Evolutionary conservation across 768 basidiomycete genomes (phyloP), one percentile per base, ranked within the genome.

Genomic region (Phanerochaete carnosa): DNA sequence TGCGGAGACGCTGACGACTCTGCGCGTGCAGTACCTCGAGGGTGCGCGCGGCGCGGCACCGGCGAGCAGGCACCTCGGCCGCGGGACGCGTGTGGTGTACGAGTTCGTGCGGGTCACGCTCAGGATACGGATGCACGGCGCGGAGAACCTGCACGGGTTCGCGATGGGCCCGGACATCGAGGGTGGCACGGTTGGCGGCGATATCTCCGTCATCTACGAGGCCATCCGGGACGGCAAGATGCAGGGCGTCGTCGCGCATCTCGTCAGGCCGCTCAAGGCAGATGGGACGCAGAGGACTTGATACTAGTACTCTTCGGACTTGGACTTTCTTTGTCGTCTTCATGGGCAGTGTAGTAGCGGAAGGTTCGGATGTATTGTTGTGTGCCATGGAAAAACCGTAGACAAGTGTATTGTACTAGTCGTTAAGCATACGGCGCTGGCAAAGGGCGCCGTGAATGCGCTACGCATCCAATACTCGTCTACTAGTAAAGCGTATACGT

Each of bases 41-140:
- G n/a, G n/a, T n/a, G n/a, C n/a, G n/a, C n/a, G n/a, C 15, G 90
- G 89, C 2, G 68, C 75, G 9, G 80, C 89, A 6, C 92, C 92
- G 0, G 92, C 93, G 1, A 83, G 85, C 62, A 66, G 68, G 11
- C 84, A 79, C 72, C 79, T 95, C 59, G 85, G 84, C n/a, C n/a
- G n/a, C 68, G 82, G 82, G 69, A 92, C 91, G 2, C 80, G 84
- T 9, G 76, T 83, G 6, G 71, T 94, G 25, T 95, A 95, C 72
- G 86, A 90, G 70, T 95, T 86, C 62, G 83, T 95, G 4, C 80
- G 93, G 37, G 60, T 82, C 23, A 81, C 79, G 9, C 75, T 94
- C 28, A 90, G 89, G 19, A 83, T 94, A 61, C 77, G 77, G 64
- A 94, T 92, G 89, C 85, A 92, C 63, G 92, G 92, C 19, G 77